Percentiles rank a stretch among this genome's conserved stretches.
phyloP scores from a whole-genome alignment of 2,329 filamentous ascomycete species.

The Chrysosphaeria jannelii region DNA sequence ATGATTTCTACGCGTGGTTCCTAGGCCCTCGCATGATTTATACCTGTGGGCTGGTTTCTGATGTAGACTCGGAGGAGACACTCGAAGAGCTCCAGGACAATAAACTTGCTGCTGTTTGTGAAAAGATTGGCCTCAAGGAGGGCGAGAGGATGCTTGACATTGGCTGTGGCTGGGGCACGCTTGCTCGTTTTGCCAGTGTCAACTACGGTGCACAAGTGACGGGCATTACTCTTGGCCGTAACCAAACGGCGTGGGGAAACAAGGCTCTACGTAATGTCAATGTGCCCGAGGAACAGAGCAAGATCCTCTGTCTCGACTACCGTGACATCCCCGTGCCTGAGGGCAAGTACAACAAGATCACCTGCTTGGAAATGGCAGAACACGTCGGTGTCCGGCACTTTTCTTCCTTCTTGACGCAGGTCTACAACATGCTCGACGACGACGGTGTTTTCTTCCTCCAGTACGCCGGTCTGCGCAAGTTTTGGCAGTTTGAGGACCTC shows the following conservation, averaged over 20 bases:
- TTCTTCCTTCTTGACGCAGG: constrained; percentile 49
- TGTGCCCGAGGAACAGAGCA: constrained; percentile 64
- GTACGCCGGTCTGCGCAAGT: constrained; percentile 74
- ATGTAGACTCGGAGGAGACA: constrained; percentile 61
- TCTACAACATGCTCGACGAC: constrained; percentile 86
- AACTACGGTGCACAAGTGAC: constrained; percentile 65
- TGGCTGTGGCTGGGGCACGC: constrained; percentile 92
- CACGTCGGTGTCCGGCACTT: constrained; percentile 91
- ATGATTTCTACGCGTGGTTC: constrained; percentile 98
- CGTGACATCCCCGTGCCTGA: constrained; percentile 63
- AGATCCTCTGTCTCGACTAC: constrained; percentile 89
- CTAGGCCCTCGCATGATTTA: constrained; percentile 97
- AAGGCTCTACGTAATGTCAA: constrained; percentile 55
- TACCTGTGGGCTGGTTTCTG: constrained; percentile 78
- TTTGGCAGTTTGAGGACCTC: constrained; percentile 93
- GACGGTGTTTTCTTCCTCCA: constrained; percentile 92
- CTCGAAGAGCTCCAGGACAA: constrained; percentile 95
- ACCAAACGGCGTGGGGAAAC: constrained; percentile 95
- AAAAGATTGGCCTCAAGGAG: constrained; percentile 66
- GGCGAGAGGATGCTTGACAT: constrained; percentile 76
- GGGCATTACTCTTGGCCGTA: constrained; percentile 78
- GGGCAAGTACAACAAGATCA: constrained; percentile 76
- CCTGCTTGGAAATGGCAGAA: constrained; percentile 93
- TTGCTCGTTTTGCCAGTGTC: constrained; percentile 71
- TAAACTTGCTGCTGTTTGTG: constrained; percentile 81